A percentile compares a stretch with the other conserved stretches of the same genome.
Evolutionary conservation across 2,329 filamentous ascomycete species (phyloP).

Genomic region (Fusarium coicis): DNA sequence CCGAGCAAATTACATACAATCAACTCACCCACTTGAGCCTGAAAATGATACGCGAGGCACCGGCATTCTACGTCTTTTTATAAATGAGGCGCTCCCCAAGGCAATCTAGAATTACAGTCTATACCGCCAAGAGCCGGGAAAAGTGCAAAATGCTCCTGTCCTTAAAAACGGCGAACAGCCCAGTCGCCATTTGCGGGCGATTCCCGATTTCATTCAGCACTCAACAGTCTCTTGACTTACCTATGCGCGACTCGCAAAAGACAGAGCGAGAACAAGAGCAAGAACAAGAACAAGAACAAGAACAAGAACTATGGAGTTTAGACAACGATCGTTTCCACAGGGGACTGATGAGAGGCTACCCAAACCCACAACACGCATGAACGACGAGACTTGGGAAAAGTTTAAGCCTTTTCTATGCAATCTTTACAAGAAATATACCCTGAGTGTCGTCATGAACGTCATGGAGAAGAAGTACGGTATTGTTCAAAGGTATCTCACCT

Average conservation of each 20-base stretch:
- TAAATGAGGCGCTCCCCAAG: conserved; percentile 31
- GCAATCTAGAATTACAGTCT: conserved; percentile 16
- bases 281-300: not conserved
- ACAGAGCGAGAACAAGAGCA: not conserved
- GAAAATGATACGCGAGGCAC: conserved; percentile 13
- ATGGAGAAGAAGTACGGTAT: conserved; percentile 34
- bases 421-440: conserved; percentile 37
- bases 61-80: conserved; percentile 15
- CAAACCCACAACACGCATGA: conserved; percentile 39
- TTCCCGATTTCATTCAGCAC: not conserved
- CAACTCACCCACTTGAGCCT: conserved; percentile 1
- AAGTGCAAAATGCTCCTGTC: conserved; percentile 24
- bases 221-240: not conserved
- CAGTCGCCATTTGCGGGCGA: not conserved
- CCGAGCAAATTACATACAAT: conserved; percentile 9
- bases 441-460: conserved; percentile 32
- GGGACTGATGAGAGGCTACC: conserved; percentile 17
- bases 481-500: conserved; percentile 33
- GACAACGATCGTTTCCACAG: conserved; percentile 8
- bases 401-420: conserved; percentile 34
- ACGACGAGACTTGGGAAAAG: conserved; percentile 36
- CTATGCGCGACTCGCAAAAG: not conserved
- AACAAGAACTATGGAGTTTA: conserved; percentile 19
- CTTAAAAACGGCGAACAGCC: conserved; percentile 17
- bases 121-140: not conserved